These are phyloP conservation scores for Gorgonomyces haynaldii DNA, from an alignment of 192 early-diverging fungal species.

Conservation along the genomic window DNA sequence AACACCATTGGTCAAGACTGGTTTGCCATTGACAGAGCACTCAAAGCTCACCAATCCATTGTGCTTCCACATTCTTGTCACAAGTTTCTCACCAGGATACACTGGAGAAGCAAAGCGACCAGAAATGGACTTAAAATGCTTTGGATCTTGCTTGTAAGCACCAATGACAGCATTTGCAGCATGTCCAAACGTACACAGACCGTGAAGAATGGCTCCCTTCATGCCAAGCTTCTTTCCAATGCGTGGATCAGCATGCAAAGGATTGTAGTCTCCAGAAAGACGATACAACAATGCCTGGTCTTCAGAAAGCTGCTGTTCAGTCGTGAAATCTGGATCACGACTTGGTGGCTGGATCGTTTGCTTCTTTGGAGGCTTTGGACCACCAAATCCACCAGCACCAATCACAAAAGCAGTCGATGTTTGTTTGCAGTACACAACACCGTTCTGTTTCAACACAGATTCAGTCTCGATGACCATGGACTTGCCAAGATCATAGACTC, in stretches of 20 bases:
- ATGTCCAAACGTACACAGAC: slow-evolving; percentile 49
- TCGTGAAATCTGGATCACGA: slow-evolving; percentile 48
- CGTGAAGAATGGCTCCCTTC: slow-evolving; percentile 62
- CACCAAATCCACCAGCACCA: slow-evolving; percentile 58
- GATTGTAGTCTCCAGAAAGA: slow-evolving; percentile 68
- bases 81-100: slow-evolving; percentile 62
- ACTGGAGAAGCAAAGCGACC: slow-evolving; percentile 54
- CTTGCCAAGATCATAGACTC: slow-evolving; percentile 55
- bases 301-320: slow-evolving; percentile 24
- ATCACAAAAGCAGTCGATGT: slow-evolving; percentile 53
- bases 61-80: slow-evolving; percentile 63
- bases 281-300: slow-evolving; percentile 62
- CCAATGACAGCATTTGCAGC: slow-evolving; percentile 45
- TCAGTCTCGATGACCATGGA: slow-evolving; percentile 62
- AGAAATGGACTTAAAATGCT: slow-evolving; percentile 47
- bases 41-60: no score
- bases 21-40: no score
- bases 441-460: slow-evolving; percentile 32
- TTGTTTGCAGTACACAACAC: slow-evolving; percentile 16
- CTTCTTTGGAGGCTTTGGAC: slow-evolving; percentile 56
- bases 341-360: slow-evolving; percentile 27
- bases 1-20: no score
- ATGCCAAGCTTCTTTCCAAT: slow-evolving; percentile 58
- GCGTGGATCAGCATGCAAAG: slow-evolving; percentile 58
- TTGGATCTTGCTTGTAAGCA: slow-evolving; percentile 40